Percentiles rank a stretch among this genome's conserved stretches.
These are phyloP conservation scores for Ophiorrhiza pumila DNA, from an alignment of 257 asterid genomes.

Conservation along the genomic window DNA sequence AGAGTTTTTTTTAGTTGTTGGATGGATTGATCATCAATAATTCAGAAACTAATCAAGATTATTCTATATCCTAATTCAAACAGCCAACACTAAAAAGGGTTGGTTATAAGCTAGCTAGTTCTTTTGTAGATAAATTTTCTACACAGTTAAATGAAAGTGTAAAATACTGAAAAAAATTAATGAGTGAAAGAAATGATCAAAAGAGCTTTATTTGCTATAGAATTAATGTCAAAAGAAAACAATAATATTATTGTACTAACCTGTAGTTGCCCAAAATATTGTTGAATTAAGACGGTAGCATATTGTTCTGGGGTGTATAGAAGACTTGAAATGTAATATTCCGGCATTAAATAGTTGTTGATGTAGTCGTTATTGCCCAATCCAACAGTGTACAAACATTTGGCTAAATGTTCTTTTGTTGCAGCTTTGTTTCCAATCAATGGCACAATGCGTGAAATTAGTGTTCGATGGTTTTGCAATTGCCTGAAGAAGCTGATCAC, in stretches of 20 bases:
- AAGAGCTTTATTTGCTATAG: too few relatives aligned
- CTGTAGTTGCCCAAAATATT: conserved; percentile 21
- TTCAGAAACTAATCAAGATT: too few relatives aligned
- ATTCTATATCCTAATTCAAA: too few relatives aligned
- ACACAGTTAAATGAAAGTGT: too few relatives aligned
- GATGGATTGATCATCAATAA: too few relatives aligned
- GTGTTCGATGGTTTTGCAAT: conserved; percentile 14
- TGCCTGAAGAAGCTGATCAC: conserved; percentile 23
- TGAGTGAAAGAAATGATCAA: too few relatives aligned
- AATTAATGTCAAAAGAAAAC: too few relatives aligned
- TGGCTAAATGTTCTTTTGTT: conserved; percentile 34
- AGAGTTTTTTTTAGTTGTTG: too few relatives aligned
- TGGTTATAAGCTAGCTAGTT: too few relatives aligned
- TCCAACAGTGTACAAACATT: conserved; percentile 49
- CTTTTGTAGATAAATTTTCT: too few relatives aligned
- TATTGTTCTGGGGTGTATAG: conserved; percentile 12
- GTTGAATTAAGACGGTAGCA: conserved; percentile 10
- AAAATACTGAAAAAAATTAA: too few relatives aligned
- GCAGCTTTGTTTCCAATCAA: conserved; percentile 29
- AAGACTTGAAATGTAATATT: conserved; percentile 33
- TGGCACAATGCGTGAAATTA: conserved; percentile 3
- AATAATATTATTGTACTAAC: background rate
- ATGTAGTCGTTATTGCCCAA: conserved; percentile 67
- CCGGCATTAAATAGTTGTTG: conserved; percentile 59
- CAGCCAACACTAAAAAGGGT: too few relatives aligned